Evolutionary conservation across 2,329 filamentous ascomycete genomes (phyloP).

Genomic region (Talaromyces sp.): DNA sequence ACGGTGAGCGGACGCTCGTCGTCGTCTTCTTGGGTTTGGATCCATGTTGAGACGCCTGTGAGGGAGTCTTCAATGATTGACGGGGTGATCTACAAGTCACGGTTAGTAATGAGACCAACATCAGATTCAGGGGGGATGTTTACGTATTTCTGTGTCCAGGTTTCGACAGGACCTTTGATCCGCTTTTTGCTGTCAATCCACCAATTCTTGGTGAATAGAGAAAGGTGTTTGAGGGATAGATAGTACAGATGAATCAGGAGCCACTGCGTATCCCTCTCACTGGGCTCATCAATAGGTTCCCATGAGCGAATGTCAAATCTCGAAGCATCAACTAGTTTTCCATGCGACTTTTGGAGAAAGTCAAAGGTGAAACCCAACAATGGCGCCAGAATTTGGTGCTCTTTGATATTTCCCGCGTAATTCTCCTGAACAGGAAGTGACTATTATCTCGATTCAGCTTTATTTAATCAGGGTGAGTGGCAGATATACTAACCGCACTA

Average conservation of each 20-base stretch:
- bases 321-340: slow-evolving; percentile 66
- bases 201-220: slow-evolving; percentile 78
- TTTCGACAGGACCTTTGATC: slow-evolving; percentile 76
- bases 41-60: slow-evolving; percentile 42
- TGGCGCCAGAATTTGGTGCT: slow-evolving; percentile 65
- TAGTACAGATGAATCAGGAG: slow-evolving; percentile 85
- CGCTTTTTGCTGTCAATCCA: slow-evolving; percentile 75
- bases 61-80: slow-evolving; percentile 43
- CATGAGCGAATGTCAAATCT: slow-evolving; percentile 70
- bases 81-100: slow-evolving; percentile 40
- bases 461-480: not conserved
- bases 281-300: slow-evolving; percentile 57
- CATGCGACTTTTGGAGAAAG: slow-evolving; percentile 74
- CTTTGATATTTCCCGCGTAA: slow-evolving; percentile 76
- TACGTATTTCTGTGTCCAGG: slow-evolving; percentile 83
- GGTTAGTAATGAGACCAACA: not conserved
- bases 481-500: slow-evolving; percentile 54
- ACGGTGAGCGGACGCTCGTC: slow-evolving; percentile 59
- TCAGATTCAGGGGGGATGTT: slow-evolving; percentile 55
- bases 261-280: slow-evolving; percentile 76
- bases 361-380: slow-evolving; percentile 80
- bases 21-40: slow-evolving; percentile 46
- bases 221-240: slow-evolving; percentile 71
- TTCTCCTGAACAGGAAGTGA: slow-evolving; percentile 79
- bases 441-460: slow-evolving; percentile 35